Base-by-base conservation (phyloP, 768 basidiomycete genomes). In the Podaxis sp. region DNA sequence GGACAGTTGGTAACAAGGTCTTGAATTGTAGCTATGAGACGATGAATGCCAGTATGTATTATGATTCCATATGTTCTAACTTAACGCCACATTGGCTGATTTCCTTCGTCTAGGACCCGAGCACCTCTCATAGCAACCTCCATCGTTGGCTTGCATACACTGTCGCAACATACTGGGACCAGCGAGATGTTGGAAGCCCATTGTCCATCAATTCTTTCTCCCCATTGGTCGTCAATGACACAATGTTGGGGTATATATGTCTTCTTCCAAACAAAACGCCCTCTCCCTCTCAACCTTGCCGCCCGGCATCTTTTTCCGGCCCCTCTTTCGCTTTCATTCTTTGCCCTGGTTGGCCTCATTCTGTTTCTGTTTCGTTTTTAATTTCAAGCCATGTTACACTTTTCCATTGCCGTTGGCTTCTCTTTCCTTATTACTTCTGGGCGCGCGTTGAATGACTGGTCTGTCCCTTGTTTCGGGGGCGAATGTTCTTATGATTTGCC, bases 401-500 rank as follows among this genome's bases (percentile, higher is more conserved):
- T 40, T 19, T 38, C 63, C 27, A 29, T 63, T 47, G 29, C 47
- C 52, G 61, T 59, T 40, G 29, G 22, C 22, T 33, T 63, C 40
- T 22, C 53, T 22, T 53, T 56, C 37, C 33, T 56, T 38, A 38
- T 57, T 25, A 51, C 40, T 4, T 54, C 46, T 4, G 64, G 50
- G 2, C 12, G 29, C 36, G 65, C 65, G 3, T 25, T 24, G 15
- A 68, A 68, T 40, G 61, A 68, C 49, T 68, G 67, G 67, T 63
- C 47, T n/a, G 50, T 60, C 25, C 67, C 65, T 12, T 68, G 67
- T 40, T 57, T 61, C 27, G 54, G 46, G 2, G 65, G 67, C 15
- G 58, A 55, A 36, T 68, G 67, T 25, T 59, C 58, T 27, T 68
- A 68, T 33, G 67, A 66, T 38, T 51, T 66, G 29, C 64, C 64